A percentile compares a stretch with the other conserved stretches of the same genome.
Conservation (phyloP, 2,329 filamentous ascomycete species). For the Sclerotiophoma versabilis region DNA sequence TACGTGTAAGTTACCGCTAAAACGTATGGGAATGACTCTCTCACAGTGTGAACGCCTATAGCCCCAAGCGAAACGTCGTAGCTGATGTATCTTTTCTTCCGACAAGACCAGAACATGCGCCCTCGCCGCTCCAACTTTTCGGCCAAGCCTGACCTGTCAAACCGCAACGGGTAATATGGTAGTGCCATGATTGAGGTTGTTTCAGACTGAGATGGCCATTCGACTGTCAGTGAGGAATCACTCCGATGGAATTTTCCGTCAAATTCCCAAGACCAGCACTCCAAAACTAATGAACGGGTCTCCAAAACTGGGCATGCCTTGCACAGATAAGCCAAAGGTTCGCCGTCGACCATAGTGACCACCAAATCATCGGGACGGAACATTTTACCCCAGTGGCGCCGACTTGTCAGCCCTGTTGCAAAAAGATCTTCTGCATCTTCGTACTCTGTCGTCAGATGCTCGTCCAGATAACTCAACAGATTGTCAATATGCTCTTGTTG, state of each 20-base stretch:
- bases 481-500: background rate
- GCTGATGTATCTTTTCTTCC: background rate
- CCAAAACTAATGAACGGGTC: background rate
- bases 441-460: background rate
- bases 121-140: background rate
- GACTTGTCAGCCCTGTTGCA: background rate
- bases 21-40: no score
- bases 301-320: background rate
- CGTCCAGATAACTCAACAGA: background rate
- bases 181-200: background rate
- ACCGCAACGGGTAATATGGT: background rate
- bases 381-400: background rate
- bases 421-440: background rate
- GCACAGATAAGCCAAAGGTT: background rate
- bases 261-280: background rate
- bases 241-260: constrained; percentile 14
- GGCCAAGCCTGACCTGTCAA: background rate
- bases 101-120: background rate
- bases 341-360: background rate
- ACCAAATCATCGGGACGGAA: background rate
- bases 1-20: background rate
- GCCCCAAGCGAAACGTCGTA: background rate
- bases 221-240: constrained; percentile 36
- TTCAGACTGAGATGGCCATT: constrained; percentile 1
- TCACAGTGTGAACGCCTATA: background rate